These are phyloP conservation scores for Secale cereale DNA, from an alignment of 176 grass and related monocot species.

Conservation along the genomic window DNA sequence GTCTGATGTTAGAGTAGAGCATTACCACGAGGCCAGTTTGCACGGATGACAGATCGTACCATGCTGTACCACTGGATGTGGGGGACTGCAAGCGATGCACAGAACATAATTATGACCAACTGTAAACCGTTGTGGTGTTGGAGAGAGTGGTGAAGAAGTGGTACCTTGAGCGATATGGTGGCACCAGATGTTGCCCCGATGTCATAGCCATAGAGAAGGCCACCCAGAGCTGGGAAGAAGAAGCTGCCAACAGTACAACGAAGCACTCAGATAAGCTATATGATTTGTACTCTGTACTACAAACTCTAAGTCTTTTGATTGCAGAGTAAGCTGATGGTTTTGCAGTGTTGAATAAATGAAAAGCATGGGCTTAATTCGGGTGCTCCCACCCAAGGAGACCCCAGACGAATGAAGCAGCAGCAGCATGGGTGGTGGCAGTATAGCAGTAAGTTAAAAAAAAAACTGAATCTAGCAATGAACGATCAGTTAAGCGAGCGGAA, in stretches of 20 bases:
- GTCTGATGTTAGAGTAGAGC: background rate
- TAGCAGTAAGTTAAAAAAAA: background rate
- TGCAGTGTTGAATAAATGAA: background rate
- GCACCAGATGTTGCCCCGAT: slow-evolving; percentile 93
- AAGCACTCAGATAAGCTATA: background rate
- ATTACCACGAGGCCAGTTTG: slow-evolving; percentile 91
- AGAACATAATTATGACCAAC: background rate
- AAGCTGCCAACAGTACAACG: slow-evolving; percentile 35
- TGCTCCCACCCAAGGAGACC: background rate
- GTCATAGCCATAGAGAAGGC: slow-evolving; percentile 94
- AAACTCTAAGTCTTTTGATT: background rate
- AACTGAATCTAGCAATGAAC: background rate
- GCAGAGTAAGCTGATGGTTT: background rate
- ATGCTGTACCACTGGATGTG: slow-evolving; percentile 61
- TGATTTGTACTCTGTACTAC: no score
- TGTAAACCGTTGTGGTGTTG: background rate
- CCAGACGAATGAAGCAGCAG: background rate
- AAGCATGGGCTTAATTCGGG: background rate
- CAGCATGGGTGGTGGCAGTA: background rate
- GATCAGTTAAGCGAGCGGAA: background rate
- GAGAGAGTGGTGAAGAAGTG: background rate
- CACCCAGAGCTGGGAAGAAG: slow-evolving; percentile 87
- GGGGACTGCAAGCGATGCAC: slow-evolving; percentile 58
- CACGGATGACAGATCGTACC: slow-evolving; percentile 80
- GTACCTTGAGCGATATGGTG: slow-evolving; percentile 80